Base-by-base conservation (phyloP, 2,329 filamentous ascomycete genomes). In the Colletotrichum musae region DNA sequence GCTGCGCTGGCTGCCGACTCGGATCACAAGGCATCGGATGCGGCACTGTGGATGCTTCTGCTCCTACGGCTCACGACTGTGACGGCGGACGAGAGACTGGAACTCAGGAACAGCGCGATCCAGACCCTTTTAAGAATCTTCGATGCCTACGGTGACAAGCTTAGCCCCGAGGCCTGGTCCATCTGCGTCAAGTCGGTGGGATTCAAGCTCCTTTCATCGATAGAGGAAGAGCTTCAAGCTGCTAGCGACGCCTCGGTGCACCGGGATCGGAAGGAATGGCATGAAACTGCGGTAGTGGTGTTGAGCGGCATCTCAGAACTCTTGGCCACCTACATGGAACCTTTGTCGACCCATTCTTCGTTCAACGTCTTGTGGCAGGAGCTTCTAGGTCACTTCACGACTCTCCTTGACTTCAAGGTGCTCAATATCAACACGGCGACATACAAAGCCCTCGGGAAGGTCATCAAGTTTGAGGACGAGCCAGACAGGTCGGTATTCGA, bases 101-200 rank as follows among this genome's bases (percentile, higher is more conserved):
- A 97, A 76, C 85, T 96, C 51, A 88, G 94, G 51, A 95, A 95
- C 74, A 94, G 93, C 83, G 94, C 95, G 1, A 93, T 98, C 24
- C 95, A 98, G 78, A 98, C 95, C 0, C 83, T 98, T 4, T 87
- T 98, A 64, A 89, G 94, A 53, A 97, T 98, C 21, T 94, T 98
- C 71, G 94, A 97, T 77, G 94, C 94, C 1, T 97, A 97, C 72
- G 94, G 94, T 12, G 92, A 95, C 72, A 91, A 92, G 61, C 85
- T 98, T 5, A 91, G 88, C 48, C 86, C 93, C 0, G 89, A 92
- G 75, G 91, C 93, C 0, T 98, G 94, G 95, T 91, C 92, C 56
- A 86, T 95, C 32, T 96, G 94, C 74, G 88, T 97, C 64, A 91
- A 93, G 69, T 90, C 89, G 6, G 92, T 98, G 6, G 86, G 97